Evolutionary conservation across 805 yeast species (phyloP), one percentile per base, ranked within the genome.

Genomic region (Wickerhamomyces subpelliculosus): DNA sequence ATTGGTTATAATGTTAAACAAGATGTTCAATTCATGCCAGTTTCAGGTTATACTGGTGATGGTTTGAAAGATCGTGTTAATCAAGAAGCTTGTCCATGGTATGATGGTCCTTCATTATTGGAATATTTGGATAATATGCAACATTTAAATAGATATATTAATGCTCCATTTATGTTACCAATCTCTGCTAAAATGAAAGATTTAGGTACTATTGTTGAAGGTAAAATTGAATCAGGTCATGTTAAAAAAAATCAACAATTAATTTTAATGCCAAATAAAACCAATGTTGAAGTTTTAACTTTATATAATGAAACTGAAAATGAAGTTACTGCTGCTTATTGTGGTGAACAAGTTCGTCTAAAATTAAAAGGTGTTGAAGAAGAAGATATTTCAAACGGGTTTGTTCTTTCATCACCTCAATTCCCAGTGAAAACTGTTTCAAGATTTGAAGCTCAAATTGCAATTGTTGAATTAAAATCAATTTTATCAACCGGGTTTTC

Each of bases 121-220:
- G 97, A 93, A 67, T 90, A 71, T 65, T 74, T 93, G 61, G 98
- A 93, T 62, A 56, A 64, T 50, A 76, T 93, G 82, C 75, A 80
- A 49, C 78, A 85, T 35, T 78, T 81, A 48, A 79, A 84, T 65
- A 86, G 98, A 67, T 85, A 80, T 57, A 70, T 87, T 56, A 85
- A 84, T 57, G 96, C 90, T 34, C 97, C 98, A 51, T 93, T 93
- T 71, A 89, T 93, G 97, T 71, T 93, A 54, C 99, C 99, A 42
- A 75, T 93, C 50, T 76, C 95, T 21, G 85, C 93, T 52, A 93
- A 93, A 67, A 84, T 88, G 84, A 89, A 86, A 64, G 98, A 93
- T 62, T 70, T 93, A 70, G 99, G 99, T 64, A 88, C 97, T 36
- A 79, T 93, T 47, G 93, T 93, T 38, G 99, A 93, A 67, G 99